Percentiles rank a stretch among this genome's conserved stretches.
These are phyloP conservation scores for Isoetes taiwanensis DNA, from an alignment of 75 land plant species.

Conservation along the genomic window DNA sequence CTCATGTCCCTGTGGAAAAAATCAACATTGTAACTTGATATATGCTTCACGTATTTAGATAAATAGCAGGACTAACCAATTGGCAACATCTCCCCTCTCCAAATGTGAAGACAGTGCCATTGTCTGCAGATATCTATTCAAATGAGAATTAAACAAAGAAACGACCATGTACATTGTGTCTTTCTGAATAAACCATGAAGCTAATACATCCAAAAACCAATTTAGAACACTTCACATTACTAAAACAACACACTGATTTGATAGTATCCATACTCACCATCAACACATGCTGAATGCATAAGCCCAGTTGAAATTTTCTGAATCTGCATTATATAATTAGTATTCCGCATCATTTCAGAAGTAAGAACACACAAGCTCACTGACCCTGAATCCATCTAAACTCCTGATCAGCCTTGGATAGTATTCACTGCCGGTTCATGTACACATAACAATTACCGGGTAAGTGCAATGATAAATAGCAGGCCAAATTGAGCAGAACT, in stretches of 20 bases:
- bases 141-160: no score
- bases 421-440: conserved; percentile 49
- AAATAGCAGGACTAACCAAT: conserved; percentile 27
- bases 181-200: no score
- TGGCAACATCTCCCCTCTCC: conserved; percentile 50
- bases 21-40: background rate
- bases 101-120: conserved; percentile 56
- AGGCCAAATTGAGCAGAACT: conserved; percentile 3
- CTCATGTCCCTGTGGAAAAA: conserved; percentile 36
- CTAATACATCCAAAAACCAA: no score
- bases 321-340: conserved; percentile 28
- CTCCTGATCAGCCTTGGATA: conserved; percentile 65
- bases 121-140: conserved; percentile 28
- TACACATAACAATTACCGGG: background rate
- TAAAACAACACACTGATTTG: background rate
- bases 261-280: conserved; percentile 32
- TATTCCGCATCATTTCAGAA: background rate
- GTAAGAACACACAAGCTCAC: background rate
- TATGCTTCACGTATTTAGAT: background rate
- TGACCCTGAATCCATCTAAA: conserved; percentile 59
- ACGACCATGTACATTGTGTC: no score
- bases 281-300: conserved; percentile 74
- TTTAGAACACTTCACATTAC: no score
- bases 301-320: conserved; percentile 67
- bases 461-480: conserved; percentile 11